These are phyloP conservation scores for Staphylotrichum longicolle DNA, from an alignment of 495 filamentous ascomycete species.

Conservation along the genomic window DNA sequence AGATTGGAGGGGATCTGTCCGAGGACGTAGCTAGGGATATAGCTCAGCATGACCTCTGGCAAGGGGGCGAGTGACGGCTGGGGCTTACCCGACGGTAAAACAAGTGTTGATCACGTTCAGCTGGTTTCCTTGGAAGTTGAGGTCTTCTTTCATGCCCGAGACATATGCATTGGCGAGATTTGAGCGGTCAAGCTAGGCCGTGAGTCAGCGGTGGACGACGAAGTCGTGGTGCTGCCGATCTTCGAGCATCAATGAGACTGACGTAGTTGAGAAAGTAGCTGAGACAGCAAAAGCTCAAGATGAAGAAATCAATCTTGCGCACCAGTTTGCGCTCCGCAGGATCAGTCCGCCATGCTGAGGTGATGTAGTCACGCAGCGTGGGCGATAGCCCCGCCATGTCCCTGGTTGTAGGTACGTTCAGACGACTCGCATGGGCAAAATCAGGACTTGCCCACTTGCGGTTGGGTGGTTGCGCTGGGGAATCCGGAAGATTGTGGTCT, in stretches of 20 bases:
- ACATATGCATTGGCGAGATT: constrained; percentile 65
- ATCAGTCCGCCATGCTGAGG: constrained; percentile 4
- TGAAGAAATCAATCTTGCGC: constrained; percentile 63
- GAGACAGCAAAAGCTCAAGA: constrained; percentile 62
- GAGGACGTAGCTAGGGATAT: constrained; percentile 47
- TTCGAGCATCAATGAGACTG: constrained; percentile 13
- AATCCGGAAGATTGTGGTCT: too few relatives aligned
- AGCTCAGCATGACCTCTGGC: background rate
- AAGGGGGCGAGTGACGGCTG: background rate
- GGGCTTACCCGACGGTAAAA: constrained; percentile 38
- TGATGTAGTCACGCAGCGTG: constrained; percentile 15
- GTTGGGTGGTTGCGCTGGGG: too few relatives aligned
- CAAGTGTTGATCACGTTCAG: constrained; percentile 58
- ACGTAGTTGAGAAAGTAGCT: constrained; percentile 54
- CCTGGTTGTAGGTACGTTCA: too few relatives aligned
- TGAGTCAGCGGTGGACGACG: too few relatives aligned
- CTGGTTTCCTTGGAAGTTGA: constrained; percentile 56
- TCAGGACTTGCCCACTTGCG: too few relatives aligned
- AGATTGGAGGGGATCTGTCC: constrained; percentile 62
- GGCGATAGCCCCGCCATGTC: background rate
- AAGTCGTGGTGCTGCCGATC: too few relatives aligned
- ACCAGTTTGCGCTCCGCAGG: constrained; percentile 49
- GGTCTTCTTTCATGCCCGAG: constrained; percentile 63
- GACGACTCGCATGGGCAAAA: background rate
- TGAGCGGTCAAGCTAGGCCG: constrained; percentile 50